phyloP scores from a whole-genome alignment of 2,329 filamentous ascomycete genomes.

The Xylaria multiplex region DNA sequence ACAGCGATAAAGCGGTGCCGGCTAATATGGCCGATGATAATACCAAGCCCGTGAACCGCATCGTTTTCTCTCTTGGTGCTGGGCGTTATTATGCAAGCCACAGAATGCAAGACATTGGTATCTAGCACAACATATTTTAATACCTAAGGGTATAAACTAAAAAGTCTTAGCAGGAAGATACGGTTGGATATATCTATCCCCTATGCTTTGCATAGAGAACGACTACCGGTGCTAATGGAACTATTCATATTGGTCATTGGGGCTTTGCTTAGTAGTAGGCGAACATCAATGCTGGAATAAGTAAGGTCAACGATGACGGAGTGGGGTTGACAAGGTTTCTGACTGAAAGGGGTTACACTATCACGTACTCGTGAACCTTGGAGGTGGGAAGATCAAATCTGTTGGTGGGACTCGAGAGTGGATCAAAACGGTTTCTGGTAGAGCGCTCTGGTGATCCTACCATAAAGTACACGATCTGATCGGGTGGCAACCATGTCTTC shows the following conservation, averaged over 20 bases:
- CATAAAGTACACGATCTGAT: too few species aligned
- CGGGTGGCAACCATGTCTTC: too few species aligned
- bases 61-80: slow-evolving; percentile 6
- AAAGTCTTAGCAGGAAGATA: neutral
- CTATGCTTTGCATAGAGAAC: too few species aligned
- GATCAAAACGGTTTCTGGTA: too few species aligned
- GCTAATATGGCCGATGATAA: slow-evolving; percentile 11
- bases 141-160: neutral
- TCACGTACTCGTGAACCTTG: neutral
- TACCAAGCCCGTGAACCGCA: slow-evolving; percentile 21
- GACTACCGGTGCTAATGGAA: too few species aligned
- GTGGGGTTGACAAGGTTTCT: slow-evolving; percentile 7
- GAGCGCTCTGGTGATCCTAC: too few species aligned
- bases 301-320: neutral
- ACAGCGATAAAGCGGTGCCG: slow-evolving; percentile 18
- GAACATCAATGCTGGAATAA: neutral
- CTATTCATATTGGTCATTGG: neutral
- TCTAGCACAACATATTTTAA: slow-evolving; percentile 10
- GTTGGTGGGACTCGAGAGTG: too few species aligned
- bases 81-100: slow-evolving; percentile 12
- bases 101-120: neutral
- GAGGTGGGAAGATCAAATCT: neutral
- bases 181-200: too few species aligned
- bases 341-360: neutral
- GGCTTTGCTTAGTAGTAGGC: neutral